Evolutionary conservation across 768 basidiomycete genomes (phyloP), one percentile per base, ranked within the genome.

Genomic region (Lepiota subincarnata): DNA sequence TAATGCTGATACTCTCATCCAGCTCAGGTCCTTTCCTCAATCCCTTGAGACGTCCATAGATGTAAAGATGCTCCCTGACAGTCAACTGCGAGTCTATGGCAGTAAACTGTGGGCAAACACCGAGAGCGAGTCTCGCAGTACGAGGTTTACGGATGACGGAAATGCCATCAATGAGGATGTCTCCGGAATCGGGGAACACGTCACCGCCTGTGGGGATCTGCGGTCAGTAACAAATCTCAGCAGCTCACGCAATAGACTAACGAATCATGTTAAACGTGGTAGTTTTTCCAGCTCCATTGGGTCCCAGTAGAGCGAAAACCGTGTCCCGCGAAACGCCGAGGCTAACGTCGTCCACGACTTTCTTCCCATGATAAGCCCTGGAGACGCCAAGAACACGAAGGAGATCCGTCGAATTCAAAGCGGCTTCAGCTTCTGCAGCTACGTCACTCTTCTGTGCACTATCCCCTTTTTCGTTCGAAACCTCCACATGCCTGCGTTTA

Each of bases 71-170:
- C 63, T 92, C 86, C 40, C 86, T 78, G 19, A 90, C 88, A 5
- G 87, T 89, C 37, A 91, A 65, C 61, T 89, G 84, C 11, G 80
- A 71, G 59, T 91, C 89, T 57, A 91, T 89, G 1, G 89, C 88
- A 1, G 88, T 89, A 67, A 90, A 89, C 58, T 91, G 89, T 0
- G 89, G 89, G 64, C 89, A 92, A 46, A 92, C 86, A 2, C 89
- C 89, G 5, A 92, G 78, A 18, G 82, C 76, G 6, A 84, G 75
- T 20, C 87, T 78, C 35, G 89, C 86, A 4, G 66, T 73, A 18
- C 79, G 78, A 0, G 89, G 81, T 51, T 82, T 74, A n/a, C 74
- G 73, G 24, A 87, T 70, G 35, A 87, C 82, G 2, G 87, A 90
- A 28, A 75, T 71, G 2, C 80, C 83, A 50, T 81, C 78, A 61